Evolutionary conservation across 2,329 filamentous ascomycete genomes (phyloP).

Genomic region (Fusarium subtropicale): DNA sequence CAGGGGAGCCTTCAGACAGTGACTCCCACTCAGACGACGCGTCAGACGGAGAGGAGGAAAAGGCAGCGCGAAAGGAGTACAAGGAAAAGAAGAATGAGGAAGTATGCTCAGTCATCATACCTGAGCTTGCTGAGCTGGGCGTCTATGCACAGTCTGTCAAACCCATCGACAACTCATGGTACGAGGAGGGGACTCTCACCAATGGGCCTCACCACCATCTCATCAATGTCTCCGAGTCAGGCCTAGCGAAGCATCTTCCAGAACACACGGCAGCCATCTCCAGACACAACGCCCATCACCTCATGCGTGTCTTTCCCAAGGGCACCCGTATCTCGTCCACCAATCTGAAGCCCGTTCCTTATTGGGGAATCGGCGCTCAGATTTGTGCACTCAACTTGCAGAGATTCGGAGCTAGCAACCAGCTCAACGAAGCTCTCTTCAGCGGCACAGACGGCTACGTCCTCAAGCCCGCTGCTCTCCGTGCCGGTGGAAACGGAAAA

Average conservation of each 20-base stretch:
- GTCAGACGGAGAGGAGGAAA: constrained; percentile 58
- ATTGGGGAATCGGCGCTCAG: constrained; percentile 75
- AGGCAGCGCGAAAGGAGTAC: constrained; percentile 63
- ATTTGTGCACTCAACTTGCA: constrained; percentile 79
- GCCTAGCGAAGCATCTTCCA: constrained; percentile 64
- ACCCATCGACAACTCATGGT: constrained; percentile 74
- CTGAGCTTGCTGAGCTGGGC: constrained; percentile 72
- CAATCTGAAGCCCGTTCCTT: constrained; percentile 71
- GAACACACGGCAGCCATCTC: constrained; percentile 60
- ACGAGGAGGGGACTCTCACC: constrained; percentile 59
- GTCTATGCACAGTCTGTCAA: constrained; percentile 79
- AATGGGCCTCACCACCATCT: constrained; percentile 73
- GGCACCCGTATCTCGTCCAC: constrained; percentile 75
- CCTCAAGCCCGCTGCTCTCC: constrained; percentile 71
- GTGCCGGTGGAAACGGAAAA: constrained; percentile 64
- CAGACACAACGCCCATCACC: constrained; percentile 70
- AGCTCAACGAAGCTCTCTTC: constrained; percentile 76
- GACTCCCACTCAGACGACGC: constrained; percentile 50
- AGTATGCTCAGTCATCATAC: constrained; percentile 65
- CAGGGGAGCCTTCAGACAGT: constrained; percentile 60
- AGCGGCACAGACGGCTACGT: constrained; percentile 73
- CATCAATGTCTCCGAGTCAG: constrained; percentile 76
- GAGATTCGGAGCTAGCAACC: constrained; percentile 72
- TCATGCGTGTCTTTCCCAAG: constrained; percentile 79
- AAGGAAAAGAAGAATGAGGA: constrained; percentile 63